Conservation (phyloP, 495 filamentous ascomycete species). For the Tuber borchii region DNA sequence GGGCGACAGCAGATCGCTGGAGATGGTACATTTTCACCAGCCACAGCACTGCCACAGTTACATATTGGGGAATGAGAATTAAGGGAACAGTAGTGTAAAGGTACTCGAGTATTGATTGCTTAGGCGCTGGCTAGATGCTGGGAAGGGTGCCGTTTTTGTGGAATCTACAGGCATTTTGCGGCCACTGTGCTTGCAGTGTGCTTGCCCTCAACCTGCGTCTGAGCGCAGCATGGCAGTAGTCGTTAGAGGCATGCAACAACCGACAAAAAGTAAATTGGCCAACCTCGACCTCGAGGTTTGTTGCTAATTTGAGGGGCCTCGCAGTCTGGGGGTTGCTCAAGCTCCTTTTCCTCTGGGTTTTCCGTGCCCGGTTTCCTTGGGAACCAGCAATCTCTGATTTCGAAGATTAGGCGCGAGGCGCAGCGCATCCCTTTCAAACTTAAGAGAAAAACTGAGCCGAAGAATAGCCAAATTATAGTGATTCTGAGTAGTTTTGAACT, state of each 20-base stretch:
- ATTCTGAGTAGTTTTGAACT: not conserved
- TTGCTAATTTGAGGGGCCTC: not conserved
- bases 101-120: too few species aligned
- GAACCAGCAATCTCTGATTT: not conserved
- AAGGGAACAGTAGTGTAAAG: too few species aligned
- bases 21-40: too few species aligned
- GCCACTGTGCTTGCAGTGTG: too few species aligned
- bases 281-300: not conserved
- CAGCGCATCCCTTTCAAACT: not conserved
- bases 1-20: too few species aligned
- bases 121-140: too few species aligned
- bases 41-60: too few species aligned
- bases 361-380: not conserved
- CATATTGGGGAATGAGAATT: too few species aligned
- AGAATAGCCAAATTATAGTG: not conserved
- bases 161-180: too few species aligned
- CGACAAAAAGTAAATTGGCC: not conserved
- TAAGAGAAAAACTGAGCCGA: not conserved
- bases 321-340: rapidly evolving
- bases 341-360: not conserved
- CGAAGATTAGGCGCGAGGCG: not conserved
- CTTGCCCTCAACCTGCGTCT: too few species aligned
- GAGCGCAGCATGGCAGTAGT: not conserved
- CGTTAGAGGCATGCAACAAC: not conserved
- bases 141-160: too few species aligned